Base-by-base conservation (phyloP, 2,329 filamentous ascomycete species). In the Penicillium sp. region DNA sequence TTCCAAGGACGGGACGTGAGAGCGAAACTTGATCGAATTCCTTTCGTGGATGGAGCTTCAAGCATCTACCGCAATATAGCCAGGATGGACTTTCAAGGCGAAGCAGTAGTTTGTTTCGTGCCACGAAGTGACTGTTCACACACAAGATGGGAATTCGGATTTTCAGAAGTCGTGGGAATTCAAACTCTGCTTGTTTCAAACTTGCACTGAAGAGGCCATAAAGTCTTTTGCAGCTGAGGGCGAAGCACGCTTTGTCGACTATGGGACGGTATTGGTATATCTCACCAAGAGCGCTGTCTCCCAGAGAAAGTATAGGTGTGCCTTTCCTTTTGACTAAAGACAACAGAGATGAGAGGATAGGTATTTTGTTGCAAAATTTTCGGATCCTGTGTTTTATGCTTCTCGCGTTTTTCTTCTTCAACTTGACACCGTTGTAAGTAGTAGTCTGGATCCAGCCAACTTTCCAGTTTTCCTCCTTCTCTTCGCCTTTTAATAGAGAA, bases 191-290 rank as follows among this genome's bases (percentile, higher is more conserved):
- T 27, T 58, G n/a, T 34, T 58, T 58, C 23, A 29, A 7, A 18
- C 43, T 47, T 32, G 41, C 40, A 14, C 41, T 35, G 19, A 41
- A 56, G 36, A 52, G 43, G n/a, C 19, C 19, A 35, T 52, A 58
- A 26, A 60, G 36, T 32, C 26, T 19, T 56, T 59, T 59, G 32
- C 53, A 59, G 53, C 43, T 55, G n/a, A 59, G 58, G 11, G 51
- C 40, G 34, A 59, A 27, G 45, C 56, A 60, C 14, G 47, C 47
- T 57, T 51, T 40, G 35, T 59, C 53, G 38, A 60, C 53, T 19
- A 50, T 50, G 14, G 42, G 27, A 27, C 57, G 46, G 23, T 45
- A 30, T 19, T 56, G 18, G 47, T 50, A 45, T 19, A 57, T 45
- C 18, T 47, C 34, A 5, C 16, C 14, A 19, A 60, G 49, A 38